Percentiles rank a stretch among this genome's conserved stretches.
Conservation (phyloP, 192 early-diverging fungal genomes). For the Chytriomyces sp. region DNA sequence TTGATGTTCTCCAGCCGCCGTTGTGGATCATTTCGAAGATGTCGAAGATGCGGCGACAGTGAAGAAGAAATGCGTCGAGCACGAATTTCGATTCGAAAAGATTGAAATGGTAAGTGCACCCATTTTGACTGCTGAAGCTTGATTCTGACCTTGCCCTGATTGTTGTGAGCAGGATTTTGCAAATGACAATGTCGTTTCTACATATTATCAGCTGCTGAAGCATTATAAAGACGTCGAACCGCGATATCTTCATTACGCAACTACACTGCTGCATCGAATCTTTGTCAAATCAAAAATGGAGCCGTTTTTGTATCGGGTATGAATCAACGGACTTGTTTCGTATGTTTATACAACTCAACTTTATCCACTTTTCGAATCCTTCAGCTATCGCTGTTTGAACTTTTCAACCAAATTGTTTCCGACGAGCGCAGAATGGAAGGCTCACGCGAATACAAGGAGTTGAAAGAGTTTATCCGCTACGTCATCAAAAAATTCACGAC, state of each 20-base stretch:
- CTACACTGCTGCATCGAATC: constrained; percentile 70
- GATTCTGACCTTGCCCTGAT: neutral
- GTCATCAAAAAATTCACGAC: constrained; percentile 62
- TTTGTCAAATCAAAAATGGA: constrained; percentile 62
- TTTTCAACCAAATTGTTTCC: constrained; percentile 66
- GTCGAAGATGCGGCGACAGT: constrained; percentile 36
- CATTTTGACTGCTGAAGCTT: neutral
- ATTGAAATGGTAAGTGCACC: constrained; percentile 49
- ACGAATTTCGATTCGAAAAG: constrained; percentile 56
- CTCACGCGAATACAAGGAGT: constrained; percentile 46
- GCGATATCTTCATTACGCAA: constrained; percentile 57
- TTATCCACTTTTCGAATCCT: neutral
- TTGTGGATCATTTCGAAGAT: constrained; percentile 3
- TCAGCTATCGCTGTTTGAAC: constrained; percentile 65
- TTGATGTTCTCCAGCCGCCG: neutral
- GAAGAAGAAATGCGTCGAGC: constrained; percentile 48
- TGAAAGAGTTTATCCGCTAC: constrained; percentile 62
- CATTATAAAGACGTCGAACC: constrained; percentile 58
- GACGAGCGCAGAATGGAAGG: constrained; percentile 36
- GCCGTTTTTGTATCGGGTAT: constrained; percentile 64
- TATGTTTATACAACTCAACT: neutral
- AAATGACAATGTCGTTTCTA: constrained; percentile 52
- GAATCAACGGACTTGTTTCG: neutral
- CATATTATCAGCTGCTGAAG: constrained; percentile 63
- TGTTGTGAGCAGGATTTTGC: constrained; percentile 58